These are phyloP conservation scores for Hypoxylon crocopeplum DNA, from an alignment of 495 filamentous ascomycete species.

Conservation along the genomic window DNA sequence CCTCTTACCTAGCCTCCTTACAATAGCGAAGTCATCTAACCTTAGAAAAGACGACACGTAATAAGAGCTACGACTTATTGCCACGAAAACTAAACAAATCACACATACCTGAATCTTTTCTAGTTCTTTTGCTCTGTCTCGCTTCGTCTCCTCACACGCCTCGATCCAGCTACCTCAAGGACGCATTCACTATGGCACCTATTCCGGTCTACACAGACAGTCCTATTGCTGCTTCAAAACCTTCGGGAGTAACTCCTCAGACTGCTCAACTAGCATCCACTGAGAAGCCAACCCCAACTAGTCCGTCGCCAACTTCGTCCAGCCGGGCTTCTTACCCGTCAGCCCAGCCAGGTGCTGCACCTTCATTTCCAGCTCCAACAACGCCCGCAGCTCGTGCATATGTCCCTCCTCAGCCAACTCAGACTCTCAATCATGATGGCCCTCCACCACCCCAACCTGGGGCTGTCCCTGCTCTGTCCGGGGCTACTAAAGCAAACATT, in stretches of 20 bases:
- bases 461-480: constrained; percentile 49
- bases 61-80: no score
- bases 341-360: constrained; percentile 53
- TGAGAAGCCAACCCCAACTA: constrained; percentile 37
- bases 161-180: constrained; percentile 6
- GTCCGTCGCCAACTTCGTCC: constrained; percentile 47
- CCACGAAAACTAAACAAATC: no score
- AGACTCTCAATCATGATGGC: constrained; percentile 38
- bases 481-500: constrained; percentile 37
- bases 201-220: constrained; percentile 66
- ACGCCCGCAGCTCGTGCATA: constrained; percentile 31
- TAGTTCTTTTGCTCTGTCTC: no score
- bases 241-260: constrained; percentile 56
- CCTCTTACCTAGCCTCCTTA: no score
- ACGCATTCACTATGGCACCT: constrained; percentile 56
- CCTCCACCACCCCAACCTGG: constrained; percentile 71
- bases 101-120: no score
- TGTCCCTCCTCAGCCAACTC: constrained; percentile 37
- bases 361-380: constrained; percentile 47
- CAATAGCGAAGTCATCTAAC: no score
- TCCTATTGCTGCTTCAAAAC: constrained; percentile 63
- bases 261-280: constrained; percentile 47
- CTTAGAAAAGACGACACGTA: no score
- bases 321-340: constrained; percentile 47
- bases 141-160: no score